Conservation (phyloP, 441 rosid genomes). For the Gossypium laxum region DNA sequence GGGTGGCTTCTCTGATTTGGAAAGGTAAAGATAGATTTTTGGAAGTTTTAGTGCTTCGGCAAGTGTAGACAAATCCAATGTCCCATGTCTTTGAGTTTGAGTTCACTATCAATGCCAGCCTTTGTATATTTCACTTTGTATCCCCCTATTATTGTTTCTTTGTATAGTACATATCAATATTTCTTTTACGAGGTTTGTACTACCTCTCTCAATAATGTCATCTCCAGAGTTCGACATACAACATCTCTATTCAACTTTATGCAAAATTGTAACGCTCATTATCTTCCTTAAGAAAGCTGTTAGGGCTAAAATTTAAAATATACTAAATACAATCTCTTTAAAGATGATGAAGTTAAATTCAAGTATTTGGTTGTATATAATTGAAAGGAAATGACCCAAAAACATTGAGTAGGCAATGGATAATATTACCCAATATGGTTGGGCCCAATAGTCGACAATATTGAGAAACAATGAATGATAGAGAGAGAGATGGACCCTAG, state of each 20-base stretch:
- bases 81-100: slow-evolving; percentile 11
- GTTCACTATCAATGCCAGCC: slow-evolving; percentile 26
- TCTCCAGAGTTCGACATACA: background rate
- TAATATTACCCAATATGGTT: slow-evolving; percentile 11
- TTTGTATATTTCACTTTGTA: slow-evolving; percentile 27
- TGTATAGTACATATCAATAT: background rate
- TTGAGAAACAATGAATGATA: slow-evolving; percentile 3
- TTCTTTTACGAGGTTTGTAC: background rate
- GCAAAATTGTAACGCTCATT: background rate
- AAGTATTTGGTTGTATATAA: background rate
- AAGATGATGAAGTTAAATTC: background rate
- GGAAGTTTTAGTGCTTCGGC: slow-evolving; percentile 29
- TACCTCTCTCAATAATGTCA: background rate
- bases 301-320: no score
- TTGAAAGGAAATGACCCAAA: background rate
- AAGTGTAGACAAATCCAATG: slow-evolving; percentile 37
- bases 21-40: background rate
- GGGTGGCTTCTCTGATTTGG: background rate
- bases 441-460: slow-evolving; percentile 19
- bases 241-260: slow-evolving; percentile 20
- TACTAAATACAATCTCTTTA: no score
- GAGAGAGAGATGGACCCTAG: slow-evolving; percentile 12
- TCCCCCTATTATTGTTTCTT: slow-evolving; percentile 17
- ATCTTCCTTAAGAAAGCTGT: no score
- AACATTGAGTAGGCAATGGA: background rate